Base-by-base conservation (phyloP, 495 filamentous ascomycete genomes). In the Aspergillus cavernicola region DNA sequence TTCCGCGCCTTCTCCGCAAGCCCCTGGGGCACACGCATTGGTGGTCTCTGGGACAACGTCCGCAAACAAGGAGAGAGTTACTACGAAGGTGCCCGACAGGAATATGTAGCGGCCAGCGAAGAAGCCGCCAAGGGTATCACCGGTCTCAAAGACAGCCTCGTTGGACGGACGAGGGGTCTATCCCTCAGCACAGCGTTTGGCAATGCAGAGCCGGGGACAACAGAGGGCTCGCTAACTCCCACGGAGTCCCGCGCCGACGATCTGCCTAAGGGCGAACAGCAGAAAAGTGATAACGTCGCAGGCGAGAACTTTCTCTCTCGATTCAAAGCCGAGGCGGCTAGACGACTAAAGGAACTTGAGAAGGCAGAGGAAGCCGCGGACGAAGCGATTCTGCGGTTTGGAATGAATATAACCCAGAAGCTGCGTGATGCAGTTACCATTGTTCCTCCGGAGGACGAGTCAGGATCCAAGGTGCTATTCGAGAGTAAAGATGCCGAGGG, bases 301-400 rank as follows among this genome's bases (percentile, higher is more conserved):
- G 77, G 28, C 62, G 80, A 91, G 59, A 80, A 85, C 11, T 85
- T 95, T 53, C 83, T 97, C 42, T 83, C 89, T n/a, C 82, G 89
- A 32, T 83, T 98, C 66, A 85, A 85, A 44, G 74, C 78, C 23
- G 90, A 95, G 64, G 93, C 93, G 13, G 77, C 86, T 8, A 88
- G 90, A 63, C 83, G 89, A 43, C 76, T 98, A 35, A 92, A 88
- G 62, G 92, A 97, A 60, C 86, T 98, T 26, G 88, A 97, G 63
- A 85, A 85, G 58, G 93, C 92, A 35, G 93, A 98, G 68, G 92
- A 96, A 62, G 92, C 92, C n/a, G 93, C 93, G 16, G 93, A 98
- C 67, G 95, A 96, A 66, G 95, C 95, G 3, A 83, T 97, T 39
- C 70, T 97, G 57, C 90, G 88, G 50, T 99, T 97, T 64, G 93